Conservation (phyloP, 2,329 filamentous ascomycete genomes). For the Verticillium nubilum region DNA sequence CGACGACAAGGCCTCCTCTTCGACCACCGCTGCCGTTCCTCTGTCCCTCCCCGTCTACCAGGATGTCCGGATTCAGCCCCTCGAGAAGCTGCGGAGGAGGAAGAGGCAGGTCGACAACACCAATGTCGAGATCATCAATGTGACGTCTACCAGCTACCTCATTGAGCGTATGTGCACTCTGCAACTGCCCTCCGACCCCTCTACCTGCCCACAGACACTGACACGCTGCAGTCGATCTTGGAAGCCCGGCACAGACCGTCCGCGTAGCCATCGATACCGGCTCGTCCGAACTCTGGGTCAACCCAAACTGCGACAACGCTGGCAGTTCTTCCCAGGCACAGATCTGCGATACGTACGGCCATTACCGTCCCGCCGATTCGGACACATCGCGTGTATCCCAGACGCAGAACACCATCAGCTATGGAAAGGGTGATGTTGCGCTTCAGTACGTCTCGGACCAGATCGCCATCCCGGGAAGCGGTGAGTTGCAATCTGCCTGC, state of each 20-base stretch:
- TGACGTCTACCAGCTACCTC: constrained; percentile 13
- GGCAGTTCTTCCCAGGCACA: constrained; percentile 23
- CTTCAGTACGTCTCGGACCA: constrained; percentile 22
- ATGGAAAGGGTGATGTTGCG: constrained; percentile 22
- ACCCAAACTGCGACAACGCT: constrained; percentile 40
- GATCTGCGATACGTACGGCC: constrained; percentile 34
- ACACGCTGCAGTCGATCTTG: constrained; percentile 13
- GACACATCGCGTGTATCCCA: constrained; percentile 13
- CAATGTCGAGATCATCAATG: constrained; percentile 8
- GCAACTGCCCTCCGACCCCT: background rate
- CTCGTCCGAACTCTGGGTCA: constrained; percentile 51
- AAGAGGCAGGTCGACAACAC: constrained; percentile 3
- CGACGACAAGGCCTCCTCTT: background rate
- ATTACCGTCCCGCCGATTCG: constrained; percentile 26
- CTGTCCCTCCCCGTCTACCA: constrained; percentile 12
- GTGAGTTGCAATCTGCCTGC: constrained; percentile 6
- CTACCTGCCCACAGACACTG: background rate
- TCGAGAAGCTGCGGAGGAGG: constrained; percentile 10
- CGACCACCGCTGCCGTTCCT: background rate
- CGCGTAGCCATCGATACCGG: constrained; percentile 46
- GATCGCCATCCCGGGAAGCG: constrained; percentile 20
- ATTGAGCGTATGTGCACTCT: constrained; percentile 7
- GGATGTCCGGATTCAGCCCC: constrained; percentile 8
- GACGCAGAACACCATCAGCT: constrained; percentile 15
- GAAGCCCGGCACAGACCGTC: constrained; percentile 34